phyloP scores from a whole-genome alignment of 768 basidiomycete species.

The Lactarius sanguifluus region DNA sequence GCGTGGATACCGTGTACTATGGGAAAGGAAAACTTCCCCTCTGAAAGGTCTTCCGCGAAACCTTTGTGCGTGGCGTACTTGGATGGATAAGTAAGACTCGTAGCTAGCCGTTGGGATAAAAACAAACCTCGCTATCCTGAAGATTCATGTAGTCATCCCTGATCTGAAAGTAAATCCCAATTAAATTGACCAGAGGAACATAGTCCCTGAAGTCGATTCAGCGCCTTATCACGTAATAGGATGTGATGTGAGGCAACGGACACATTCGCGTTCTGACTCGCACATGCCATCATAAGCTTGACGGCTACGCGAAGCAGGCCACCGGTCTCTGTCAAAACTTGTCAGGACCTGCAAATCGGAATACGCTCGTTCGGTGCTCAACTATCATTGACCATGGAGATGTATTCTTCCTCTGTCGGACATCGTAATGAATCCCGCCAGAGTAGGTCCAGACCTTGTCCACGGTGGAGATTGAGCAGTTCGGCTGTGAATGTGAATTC shows the following conservation, averaged over 20 bases:
- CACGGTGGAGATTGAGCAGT: conserved; percentile 66
- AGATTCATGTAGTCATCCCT: conserved; percentile 98
- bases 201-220: conserved; percentile 60
- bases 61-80: conserved; percentile 85
- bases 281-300: conserved; percentile 95
- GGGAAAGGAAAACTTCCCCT: conserved; percentile 98
- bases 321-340: conserved; percentile 71
- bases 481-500: conserved; percentile 29
- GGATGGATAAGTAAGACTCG: neutral
- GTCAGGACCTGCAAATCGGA: neutral
- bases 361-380: conserved; percentile 15
- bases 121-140: conserved; percentile 73
- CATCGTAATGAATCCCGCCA: conserved; percentile 92
- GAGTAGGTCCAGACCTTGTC: conserved; percentile 91
- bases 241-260: conserved; percentile 36
- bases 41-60: conserved; percentile 91
- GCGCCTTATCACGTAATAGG: neutral
- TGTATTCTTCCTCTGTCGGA: conserved; percentile 92
- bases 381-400: conserved; percentile 98
- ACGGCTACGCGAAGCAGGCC: conserved; percentile 89
- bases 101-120: neutral
- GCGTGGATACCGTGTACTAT: conserved; percentile 87
- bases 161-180: conserved; percentile 95
- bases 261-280: conserved; percentile 60
- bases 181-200: conserved; percentile 88